Percentiles rank a stretch among this genome's conserved stretches.
phyloP scores from a whole-genome alignment of 768 basidiomycete species.

The Tricholoma bakamatsutake region DNA sequence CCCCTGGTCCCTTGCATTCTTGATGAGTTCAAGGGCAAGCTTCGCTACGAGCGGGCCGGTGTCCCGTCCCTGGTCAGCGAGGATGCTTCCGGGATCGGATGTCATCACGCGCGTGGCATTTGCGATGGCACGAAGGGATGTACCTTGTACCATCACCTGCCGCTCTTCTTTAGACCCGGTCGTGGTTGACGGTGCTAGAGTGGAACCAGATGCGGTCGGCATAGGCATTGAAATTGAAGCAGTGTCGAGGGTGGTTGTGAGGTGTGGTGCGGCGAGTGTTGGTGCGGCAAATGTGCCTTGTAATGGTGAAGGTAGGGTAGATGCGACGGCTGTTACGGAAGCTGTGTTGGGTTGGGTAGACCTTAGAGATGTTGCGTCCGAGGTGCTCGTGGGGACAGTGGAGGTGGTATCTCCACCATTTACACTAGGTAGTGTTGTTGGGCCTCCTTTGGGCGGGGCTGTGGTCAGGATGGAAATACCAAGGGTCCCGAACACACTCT shows the following conservation, averaged over 20 bases:
- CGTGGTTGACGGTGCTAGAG: background rate
- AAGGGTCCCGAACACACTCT: constrained; percentile 66
- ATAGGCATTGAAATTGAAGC: constrained; percentile 11
- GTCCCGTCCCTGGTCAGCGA: constrained; percentile 64
- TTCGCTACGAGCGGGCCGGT: constrained; percentile 53
- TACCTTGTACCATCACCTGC: constrained; percentile 43
- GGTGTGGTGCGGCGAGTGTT: constrained; percentile 35
- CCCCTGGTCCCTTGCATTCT: constrained; percentile 59
- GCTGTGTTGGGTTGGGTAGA: constrained; percentile 22
- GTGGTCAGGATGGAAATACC: constrained; percentile 66
- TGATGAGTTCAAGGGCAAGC: constrained; percentile 64
- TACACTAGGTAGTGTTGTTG: constrained; percentile 5
- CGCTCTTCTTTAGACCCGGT: constrained; percentile 20
- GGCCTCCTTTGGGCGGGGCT: constrained; percentile 19
- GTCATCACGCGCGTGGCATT: constrained; percentile 89
- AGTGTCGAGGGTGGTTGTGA: constrained; percentile 36
- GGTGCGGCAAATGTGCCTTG: constrained; percentile 31
- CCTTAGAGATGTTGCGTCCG: constrained; percentile 30
- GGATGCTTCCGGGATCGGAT: constrained; percentile 65
- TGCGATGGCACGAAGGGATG: constrained; percentile 67
- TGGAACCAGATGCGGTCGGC: constrained; percentile 14
- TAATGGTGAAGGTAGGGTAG: constrained; percentile 34
- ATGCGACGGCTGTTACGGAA: constrained; percentile 18
- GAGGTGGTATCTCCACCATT: constrained; percentile 8
- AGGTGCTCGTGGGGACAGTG: background rate